Conservation (phyloP, 2,329 filamentous ascomycete genomes). For the Leptographium flavum region DNA sequence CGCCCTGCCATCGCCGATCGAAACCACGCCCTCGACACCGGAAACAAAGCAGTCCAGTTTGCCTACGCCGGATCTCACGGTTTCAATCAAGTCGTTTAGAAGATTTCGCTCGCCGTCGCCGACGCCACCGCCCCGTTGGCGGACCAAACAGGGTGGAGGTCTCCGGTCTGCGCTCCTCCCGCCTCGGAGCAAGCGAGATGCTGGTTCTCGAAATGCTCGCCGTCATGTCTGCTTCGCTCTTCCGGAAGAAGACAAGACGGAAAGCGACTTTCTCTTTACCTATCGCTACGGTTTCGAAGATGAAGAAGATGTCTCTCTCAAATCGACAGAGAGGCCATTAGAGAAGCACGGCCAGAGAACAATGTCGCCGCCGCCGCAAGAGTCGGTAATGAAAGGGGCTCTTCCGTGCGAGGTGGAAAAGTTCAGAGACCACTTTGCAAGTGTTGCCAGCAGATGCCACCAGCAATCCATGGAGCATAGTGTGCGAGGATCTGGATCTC, state of each 20-base stretch:
- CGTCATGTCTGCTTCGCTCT: constrained; percentile 22
- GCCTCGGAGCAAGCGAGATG: constrained; percentile 7
- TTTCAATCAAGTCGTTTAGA: constrained; percentile 36
- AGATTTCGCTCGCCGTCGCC: constrained; percentile 38
- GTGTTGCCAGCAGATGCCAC: constrained; percentile 4
- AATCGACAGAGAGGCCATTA: background rate
- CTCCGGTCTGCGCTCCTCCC: constrained; percentile 7
- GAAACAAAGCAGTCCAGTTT: constrained; percentile 16
- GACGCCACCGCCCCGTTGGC: constrained; percentile 16
- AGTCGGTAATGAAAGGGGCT: constrained; percentile 15
- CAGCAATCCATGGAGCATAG: background rate
- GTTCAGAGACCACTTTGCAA: constrained; percentile 18
- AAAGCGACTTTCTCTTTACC: background rate
- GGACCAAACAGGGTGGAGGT: background rate
- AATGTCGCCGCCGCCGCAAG: constrained; percentile 29
- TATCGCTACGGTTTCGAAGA: background rate
- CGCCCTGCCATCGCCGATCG: background rate
- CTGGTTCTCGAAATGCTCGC: background rate
- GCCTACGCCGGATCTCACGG: constrained; percentile 30
- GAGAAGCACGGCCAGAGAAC: constrained; percentile 7
- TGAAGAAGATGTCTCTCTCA: background rate
- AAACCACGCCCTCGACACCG: constrained; percentile 14
- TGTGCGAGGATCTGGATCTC: too few relatives aligned
- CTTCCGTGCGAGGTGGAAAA: constrained; percentile 21
- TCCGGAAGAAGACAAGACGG: background rate